Evolutionary conservation across 129 eudicot genomes (phyloP).

Genomic region (Chrysanthemum makinoi): DNA sequence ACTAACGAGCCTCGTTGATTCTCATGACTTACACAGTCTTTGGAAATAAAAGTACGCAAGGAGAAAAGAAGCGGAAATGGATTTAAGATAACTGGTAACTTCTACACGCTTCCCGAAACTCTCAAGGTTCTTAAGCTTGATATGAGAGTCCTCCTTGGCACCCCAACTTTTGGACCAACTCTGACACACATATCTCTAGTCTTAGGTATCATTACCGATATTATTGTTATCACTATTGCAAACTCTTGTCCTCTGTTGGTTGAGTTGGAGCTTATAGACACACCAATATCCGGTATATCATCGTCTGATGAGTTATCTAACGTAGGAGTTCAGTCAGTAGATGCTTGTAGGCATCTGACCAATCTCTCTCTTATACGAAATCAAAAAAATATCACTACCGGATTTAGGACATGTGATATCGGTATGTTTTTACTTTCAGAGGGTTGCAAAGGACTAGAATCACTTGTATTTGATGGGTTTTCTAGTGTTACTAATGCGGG

Average conservation of each 20-base stretch:
- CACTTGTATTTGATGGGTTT: constrained; percentile 52
- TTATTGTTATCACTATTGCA: constrained; percentile 35
- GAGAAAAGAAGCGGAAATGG: too few relatives aligned
- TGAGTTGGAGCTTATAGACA: constrained; percentile 74
- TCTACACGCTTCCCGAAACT: constrained; percentile 42
- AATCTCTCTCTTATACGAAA: constrained; percentile 54
- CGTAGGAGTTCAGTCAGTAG: constrained; percentile 44
- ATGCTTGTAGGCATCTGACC: constrained; percentile 37
- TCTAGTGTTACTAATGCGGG: constrained; percentile 71
- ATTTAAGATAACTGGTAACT: neutral
- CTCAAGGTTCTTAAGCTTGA: constrained; percentile 47
- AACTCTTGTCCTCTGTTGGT: constrained; percentile 41
- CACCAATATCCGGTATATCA: constrained; percentile 34
- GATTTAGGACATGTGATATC: constrained; percentile 49
- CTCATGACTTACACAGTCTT: neutral
- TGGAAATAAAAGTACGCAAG: neutral
- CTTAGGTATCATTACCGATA: constrained; percentile 48
- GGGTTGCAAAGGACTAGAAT: constrained; percentile 48
- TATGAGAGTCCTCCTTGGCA: neutral
- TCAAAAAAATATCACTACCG: constrained; percentile 18
- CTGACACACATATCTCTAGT: constrained; percentile 51
- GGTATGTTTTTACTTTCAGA: constrained; percentile 63
- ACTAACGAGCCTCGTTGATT: too few relatives aligned
- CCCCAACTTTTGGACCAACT: constrained; percentile 11
- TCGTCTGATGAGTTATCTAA: constrained; percentile 37